phyloP scores from a whole-genome alignment of 2,329 filamentous ascomycete species.

The Ilyonectria sp. region DNA sequence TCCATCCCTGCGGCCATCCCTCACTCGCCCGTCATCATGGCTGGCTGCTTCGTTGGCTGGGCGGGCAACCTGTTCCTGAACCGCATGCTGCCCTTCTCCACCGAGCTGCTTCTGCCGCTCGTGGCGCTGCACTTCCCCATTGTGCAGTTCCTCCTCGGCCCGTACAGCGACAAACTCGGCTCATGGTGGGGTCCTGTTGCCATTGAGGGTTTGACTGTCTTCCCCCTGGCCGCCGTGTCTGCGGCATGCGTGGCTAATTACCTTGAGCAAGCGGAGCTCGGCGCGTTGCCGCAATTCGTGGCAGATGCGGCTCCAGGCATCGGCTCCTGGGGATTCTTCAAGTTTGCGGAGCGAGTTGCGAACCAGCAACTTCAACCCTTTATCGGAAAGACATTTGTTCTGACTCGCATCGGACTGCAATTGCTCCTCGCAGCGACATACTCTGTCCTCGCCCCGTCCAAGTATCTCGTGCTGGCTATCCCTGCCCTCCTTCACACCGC shows the following conservation, averaged over 20 bases:
- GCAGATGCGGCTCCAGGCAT: constrained; percentile 77
- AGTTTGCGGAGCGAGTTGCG: constrained; percentile 60
- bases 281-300: constrained; percentile 68
- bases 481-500: constrained; percentile 82
- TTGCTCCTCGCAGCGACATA: constrained; percentile 77
- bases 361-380: constrained; percentile 60
- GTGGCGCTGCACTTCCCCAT: constrained; percentile 83
- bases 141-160: constrained; percentile 80
- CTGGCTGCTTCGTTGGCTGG: constrained; percentile 80
- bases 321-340: constrained; percentile 77
- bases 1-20: constrained; percentile 82
- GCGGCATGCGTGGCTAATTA: constrained; percentile 75
- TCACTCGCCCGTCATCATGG: constrained; percentile 77
- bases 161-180: constrained; percentile 76
- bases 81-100: constrained; percentile 62
- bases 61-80: constrained; percentile 73
- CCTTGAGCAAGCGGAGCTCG: constrained; percentile 74
- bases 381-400: constrained; percentile 74
- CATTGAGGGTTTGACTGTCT: constrained; percentile 81
- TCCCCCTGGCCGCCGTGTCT: constrained; percentile 77
- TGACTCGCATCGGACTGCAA: constrained; percentile 82
- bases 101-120: constrained; percentile 74
- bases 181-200: constrained; percentile 80
- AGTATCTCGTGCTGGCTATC: constrained; percentile 75
- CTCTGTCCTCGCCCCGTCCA: constrained; percentile 77